Evolutionary conservation across 208 protist genomes (phyloP).

Genomic region (Phytomonas francai): DNA sequence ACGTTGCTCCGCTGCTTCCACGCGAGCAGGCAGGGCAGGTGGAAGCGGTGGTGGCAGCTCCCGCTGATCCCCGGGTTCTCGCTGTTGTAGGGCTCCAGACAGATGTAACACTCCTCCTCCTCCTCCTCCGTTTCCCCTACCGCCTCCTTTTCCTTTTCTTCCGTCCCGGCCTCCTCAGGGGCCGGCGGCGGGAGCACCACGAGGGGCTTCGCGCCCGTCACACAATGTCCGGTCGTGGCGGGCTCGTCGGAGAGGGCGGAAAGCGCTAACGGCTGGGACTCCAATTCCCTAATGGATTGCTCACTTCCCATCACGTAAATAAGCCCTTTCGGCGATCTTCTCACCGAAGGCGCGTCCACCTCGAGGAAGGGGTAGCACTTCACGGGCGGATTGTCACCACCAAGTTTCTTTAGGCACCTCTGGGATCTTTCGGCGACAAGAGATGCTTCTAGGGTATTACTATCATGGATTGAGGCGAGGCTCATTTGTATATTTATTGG

Average conservation of each 20-base stretch:
- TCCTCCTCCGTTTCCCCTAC: conserved; percentile 25
- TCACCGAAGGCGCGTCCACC: too few species aligned
- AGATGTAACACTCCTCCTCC: conserved; percentile 68
- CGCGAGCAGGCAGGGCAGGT: conserved; percentile 54
- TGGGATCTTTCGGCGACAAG: too few species aligned
- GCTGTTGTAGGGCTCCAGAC: conserved; percentile 47
- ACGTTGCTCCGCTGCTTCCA: conserved; percentile 77
- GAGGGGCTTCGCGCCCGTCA: not conserved
- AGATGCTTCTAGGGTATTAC: too few species aligned
- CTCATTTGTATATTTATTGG: too few species aligned
- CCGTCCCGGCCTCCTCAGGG: conserved; percentile 5
- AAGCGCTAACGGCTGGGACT: too few species aligned
- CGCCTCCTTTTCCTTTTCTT: conserved; percentile 4
- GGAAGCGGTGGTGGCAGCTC: conserved; percentile 60
- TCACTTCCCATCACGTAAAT: too few species aligned
- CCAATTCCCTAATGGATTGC: too few species aligned
- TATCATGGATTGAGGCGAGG: too few species aligned
- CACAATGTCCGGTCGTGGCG: not conserved
- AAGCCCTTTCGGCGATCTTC: too few species aligned
- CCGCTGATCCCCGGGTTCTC: conserved; percentile 59
- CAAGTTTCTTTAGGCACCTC: too few species aligned
- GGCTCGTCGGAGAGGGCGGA: not conserved
- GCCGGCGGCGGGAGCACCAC: not conserved
- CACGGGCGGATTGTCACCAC: too few species aligned
- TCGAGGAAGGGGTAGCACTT: too few species aligned